Percentiles rank a stretch among this genome's conserved stretches.
These are phyloP conservation scores for Pisolithus marmoratus DNA, from an alignment of 768 basidiomycete genomes.

Conservation along the genomic window DNA sequence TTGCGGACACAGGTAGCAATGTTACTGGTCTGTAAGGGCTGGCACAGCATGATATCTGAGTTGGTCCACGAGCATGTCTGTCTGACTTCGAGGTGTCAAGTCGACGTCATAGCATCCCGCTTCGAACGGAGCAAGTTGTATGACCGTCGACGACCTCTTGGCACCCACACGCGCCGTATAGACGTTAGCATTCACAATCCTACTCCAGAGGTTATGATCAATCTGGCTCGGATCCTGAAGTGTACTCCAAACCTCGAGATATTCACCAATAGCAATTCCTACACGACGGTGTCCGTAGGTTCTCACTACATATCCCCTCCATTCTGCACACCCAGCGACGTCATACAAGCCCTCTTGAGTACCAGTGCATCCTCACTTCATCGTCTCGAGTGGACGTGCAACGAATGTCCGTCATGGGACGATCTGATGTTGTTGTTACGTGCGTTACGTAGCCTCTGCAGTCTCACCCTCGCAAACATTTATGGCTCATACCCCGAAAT, in stretches of 20 bases:
- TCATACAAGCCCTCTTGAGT: constrained; percentile 29
- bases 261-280: constrained; percentile 35
- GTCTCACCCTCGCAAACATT: constrained; percentile 38
- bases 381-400: constrained; percentile 41
- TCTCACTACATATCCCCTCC: constrained; percentile 17
- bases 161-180: constrained; percentile 36
- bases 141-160: constrained; percentile 25
- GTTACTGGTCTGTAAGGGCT: constrained; percentile 33
- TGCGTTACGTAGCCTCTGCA: constrained; percentile 29
- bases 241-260: constrained; percentile 41
- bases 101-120: constrained; percentile 27
- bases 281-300: constrained; percentile 18
- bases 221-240: constrained; percentile 33
- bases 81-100: constrained; percentile 32
- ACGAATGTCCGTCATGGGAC: constrained; percentile 37
- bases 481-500: constrained; percentile 26
- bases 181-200: constrained; percentile 35
- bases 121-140: constrained; percentile 26
- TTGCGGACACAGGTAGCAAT: constrained; percentile 25
- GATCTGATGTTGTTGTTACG: constrained; percentile 36
- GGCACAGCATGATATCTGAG: constrained; percentile 32
- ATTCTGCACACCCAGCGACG: constrained; percentile 24
- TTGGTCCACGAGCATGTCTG: constrained; percentile 37
- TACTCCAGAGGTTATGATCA: constrained; percentile 12
- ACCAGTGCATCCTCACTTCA: constrained; percentile 32